Conservation (phyloP, 345 rosid genomes). For the Eutrema heterophyllum region DNA sequence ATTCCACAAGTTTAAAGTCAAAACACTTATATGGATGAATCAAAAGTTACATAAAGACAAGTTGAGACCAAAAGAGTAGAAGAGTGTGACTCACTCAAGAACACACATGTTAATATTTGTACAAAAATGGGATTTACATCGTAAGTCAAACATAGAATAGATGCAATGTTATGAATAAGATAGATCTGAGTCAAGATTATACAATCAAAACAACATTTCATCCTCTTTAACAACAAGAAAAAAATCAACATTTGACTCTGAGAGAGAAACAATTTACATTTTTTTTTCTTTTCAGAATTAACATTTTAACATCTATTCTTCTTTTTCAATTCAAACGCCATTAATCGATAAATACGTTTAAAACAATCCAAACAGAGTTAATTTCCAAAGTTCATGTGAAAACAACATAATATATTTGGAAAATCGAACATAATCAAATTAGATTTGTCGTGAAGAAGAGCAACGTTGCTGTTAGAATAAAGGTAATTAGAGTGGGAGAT, state of each 20-base stretch:
- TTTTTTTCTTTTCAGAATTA: neutral
- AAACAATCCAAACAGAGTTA: neutral
- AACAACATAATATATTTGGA: neutral
- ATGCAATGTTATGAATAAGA: neutral
- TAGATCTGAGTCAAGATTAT: slow-evolving; percentile 7
- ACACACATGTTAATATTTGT: slow-evolving; percentile 9
- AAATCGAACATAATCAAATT: neutral
- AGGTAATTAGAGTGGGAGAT: no score
- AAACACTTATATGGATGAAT: slow-evolving; percentile 10
- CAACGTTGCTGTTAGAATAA: no score
- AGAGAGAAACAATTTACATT: neutral
- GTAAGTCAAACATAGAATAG: slow-evolving; percentile 11
- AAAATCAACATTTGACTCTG: neutral
- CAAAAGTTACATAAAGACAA: slow-evolving; percentile 9
- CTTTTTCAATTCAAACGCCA: neutral
- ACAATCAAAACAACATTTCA: slow-evolving; percentile 3
- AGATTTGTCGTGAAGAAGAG: no score
- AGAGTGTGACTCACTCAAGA: slow-evolving; percentile 24
- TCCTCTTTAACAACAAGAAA: no score
- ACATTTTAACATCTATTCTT: neutral
- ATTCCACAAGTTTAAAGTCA: neutral
- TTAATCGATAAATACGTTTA: neutral
- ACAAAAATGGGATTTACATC: neutral
- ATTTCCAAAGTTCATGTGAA: neutral
- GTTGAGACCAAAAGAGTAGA: slow-evolving; percentile 6